Base-by-base conservation (phyloP, 768 basidiomycete genomes). In the Suillus subaureus region DNA sequence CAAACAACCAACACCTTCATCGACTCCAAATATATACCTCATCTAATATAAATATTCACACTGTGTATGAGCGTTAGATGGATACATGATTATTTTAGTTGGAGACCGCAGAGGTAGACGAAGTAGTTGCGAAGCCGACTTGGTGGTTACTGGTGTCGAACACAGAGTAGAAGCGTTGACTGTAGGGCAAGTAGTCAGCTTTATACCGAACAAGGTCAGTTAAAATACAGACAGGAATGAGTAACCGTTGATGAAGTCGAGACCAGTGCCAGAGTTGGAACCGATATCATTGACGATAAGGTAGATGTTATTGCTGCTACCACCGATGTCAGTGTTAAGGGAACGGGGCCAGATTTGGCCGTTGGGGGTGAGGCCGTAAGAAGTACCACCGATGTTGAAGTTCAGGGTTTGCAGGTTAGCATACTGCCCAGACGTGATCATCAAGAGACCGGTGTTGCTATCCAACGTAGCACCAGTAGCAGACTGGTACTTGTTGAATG, bases 131-230 rank as follows among this genome's bases (percentile, higher is more conserved):
- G 40, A 83, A 71, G 15, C 80, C 81, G 39, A 82, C 72, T 5
- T 68, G 77, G 39, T 63, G 70, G 68, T 80, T 79, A 12, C 64
- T 68, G 43, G 76, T 75, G 67, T 81, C 79, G 68, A 69, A 81
- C 28, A 81, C 78, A 61, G 74, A 72, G 68, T 80, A 80, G 74
- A 76, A 81, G 35, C 81, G 75, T 71, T 81, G 76, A 40, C 64
- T 63, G 56, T 33, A 35, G 12, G 12, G 21, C 33, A 35, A 33
- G 18, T 33, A 12, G 21, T 55, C 33, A 55, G 54, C 21, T 13
- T 55, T n/a, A 55, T 35, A n/a, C 21, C 21, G 13, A 35, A 35
- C 21, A n/a, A 55, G 2, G 6, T 55, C 12, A 21, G 6, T n/a
- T 55, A 4, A 57, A 35, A 35, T 12, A 63, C 70, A 13, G n/a